Conservation (phyloP, 2,329 filamentous ascomycete genomes). For the Aspergillus neoniger region DNA sequence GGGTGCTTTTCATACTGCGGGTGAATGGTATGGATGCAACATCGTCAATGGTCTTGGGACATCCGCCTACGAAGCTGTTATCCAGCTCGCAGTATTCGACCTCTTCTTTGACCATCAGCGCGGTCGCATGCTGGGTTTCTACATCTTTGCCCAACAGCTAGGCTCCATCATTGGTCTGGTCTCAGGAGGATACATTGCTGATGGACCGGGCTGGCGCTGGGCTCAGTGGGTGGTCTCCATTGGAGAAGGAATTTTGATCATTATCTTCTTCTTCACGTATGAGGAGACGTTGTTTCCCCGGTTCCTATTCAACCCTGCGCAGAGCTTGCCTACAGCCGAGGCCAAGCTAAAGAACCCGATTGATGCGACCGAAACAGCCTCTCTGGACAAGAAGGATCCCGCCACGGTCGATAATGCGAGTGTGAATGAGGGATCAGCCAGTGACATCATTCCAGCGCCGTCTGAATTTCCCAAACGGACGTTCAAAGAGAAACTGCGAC, state of each 20-base stretch:
- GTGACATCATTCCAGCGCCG: not conserved
- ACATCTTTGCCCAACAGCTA: conserved; percentile 44
- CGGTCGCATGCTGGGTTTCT: conserved; percentile 39
- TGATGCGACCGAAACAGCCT: not conserved
- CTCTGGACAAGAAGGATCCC: not conserved
- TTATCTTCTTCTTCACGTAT: conserved; percentile 3
- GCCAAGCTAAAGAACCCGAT: not conserved
- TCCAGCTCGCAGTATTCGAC: conserved; percentile 44
- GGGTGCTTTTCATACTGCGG: conserved; percentile 26
- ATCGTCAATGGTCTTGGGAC: not conserved
- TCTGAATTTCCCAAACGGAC: not conserved
- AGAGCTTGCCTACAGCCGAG: not conserved
- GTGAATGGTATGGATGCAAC: conserved; percentile 37
- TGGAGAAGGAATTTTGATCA: conserved; percentile 1
- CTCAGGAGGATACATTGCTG: conserved; percentile 37
- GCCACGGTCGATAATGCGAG: not conserved
- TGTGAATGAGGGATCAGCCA: not conserved
- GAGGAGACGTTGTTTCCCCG: conserved; percentile 5
- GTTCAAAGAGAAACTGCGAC: not conserved
- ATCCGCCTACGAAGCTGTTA: conserved; percentile 40
- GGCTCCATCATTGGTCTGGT: conserved; percentile 43
- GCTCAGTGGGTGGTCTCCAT: conserved; percentile 7
- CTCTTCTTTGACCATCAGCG: conserved; percentile 44
- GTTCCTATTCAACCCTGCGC: not conserved
- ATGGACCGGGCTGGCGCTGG: conserved; percentile 41